Base-by-base conservation (phyloP, 306 rosid genomes). In the Dicorynia guianensis region DNA sequence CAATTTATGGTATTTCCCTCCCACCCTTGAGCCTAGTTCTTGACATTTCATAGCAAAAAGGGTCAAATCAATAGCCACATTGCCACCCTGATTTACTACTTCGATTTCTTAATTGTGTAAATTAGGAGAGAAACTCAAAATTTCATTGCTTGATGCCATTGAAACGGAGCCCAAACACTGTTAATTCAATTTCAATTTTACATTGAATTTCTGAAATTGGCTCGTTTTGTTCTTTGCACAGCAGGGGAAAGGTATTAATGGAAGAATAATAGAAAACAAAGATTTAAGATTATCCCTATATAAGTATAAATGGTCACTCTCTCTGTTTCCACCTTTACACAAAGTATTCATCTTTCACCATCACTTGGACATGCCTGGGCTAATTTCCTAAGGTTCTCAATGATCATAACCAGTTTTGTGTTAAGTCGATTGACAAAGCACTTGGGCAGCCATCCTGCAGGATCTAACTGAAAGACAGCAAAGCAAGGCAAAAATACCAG, bases 391-490 rank as follows among this genome's bases (percentile, higher is more conserved):
- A 93, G 94, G 66, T 93, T 88, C 76, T 93, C 96, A 82, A 93
- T 88, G 75, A 90, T 93, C 93, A 84, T 90, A 75, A 93, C 94
- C 69, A 93, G 85, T 78, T 87, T 93, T 42, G 90, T 93, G 84
- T 88, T 90, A 7, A 90, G 81, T 33, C 94, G 86, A 82, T 93
- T 87, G 43, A 93, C 96, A 84, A 93, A 93, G 83, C 97, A 93
- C 85, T 89, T 88, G 59, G 96, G 97, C 43, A 93, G 75, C 94
- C 96, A 93, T 58, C 97, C 97, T 40, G 96, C 96, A 65, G 96
- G 96, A 85, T 93, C 97, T 49, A 93, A 79, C 96, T 93, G 89
- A 48, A 77, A 71, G 6, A 72, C 7, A 72, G 2, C 12, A 14
- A 53, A 65, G 7, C 15, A 44, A 35, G 11, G 15, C n/a, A 33